Base-by-base conservation (phyloP, 805 yeast genomes). In the Grigorovia jiainica region DNA sequence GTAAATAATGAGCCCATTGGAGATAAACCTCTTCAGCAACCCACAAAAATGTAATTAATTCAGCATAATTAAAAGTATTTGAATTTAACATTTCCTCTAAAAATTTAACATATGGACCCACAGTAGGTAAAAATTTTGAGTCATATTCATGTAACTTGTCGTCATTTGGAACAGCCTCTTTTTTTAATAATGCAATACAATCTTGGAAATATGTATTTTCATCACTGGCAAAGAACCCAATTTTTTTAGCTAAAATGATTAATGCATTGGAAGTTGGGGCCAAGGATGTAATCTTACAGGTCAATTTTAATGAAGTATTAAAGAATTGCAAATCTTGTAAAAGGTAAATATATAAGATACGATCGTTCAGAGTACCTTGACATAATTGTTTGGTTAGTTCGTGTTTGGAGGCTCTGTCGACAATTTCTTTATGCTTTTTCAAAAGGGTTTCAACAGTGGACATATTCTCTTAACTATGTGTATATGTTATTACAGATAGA, bases 11-110 rank as follows among this genome's bases (percentile, higher is more conserved):
- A 1, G 77, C 78, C 80, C 79, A 75, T 19, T 67, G 68, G 34
- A 71, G 60, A 49, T 75, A 75, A 1, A 72, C 72, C 32, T 64
- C 63, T 47, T 75, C 80, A 69, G 73, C 70, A 17, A 66, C 62
- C 56, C 67, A 74, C 34, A 65, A 43, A 29, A 63, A 63, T 1
- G 76, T 71, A 32, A 73, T 59, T 19, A 71, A 40, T 47, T 71
- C 68, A 4, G 64, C 59, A 45, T 73, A 74, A 2, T 54, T 49
- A 20, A 50, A 47, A 0, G 63, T 53, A 5, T 47, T 40, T 16
- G 59, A 51, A 4, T 53, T 47, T 7, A 55, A 54, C 43, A 70
- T 52, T 11, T 60, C 47, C 4, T 54, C 51, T 45, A 74, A 47
- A 24, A 54, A 63, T 1, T 58, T 54, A 13, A 70, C 48, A 43